Base-by-base conservation (phyloP, 441 rosid genomes). In the Biscutella laevigata region DNA sequence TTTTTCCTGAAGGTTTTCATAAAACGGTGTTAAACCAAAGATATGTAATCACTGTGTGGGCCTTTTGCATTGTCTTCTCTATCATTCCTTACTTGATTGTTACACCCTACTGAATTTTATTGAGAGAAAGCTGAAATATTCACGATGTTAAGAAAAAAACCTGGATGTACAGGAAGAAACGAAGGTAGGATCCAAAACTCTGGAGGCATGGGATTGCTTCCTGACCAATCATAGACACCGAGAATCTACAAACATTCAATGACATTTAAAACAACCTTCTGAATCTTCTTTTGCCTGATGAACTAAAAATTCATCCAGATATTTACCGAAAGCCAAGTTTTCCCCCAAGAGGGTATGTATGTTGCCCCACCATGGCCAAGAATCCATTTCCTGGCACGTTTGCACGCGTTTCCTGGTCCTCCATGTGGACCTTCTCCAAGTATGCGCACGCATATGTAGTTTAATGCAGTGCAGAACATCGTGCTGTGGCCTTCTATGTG, bases 151-250 rank as follows among this genome's bases (percentile, higher is more conserved):
- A 2, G 21, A 32, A 41, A 45, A 4, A 30, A 30, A 74, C 79
- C 79, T 67, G 79, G 82, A 62, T 77, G 77, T 60, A 74, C 50
- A 34, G 77, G 77, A 59, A 77, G 68, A 55, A 53, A 73, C 1
- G 83, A 71, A 45, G 88, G 88, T 58, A 79, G 67, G 28, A 76
- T 59, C 84, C 82, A 82, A 56, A 82, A 77, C 61, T 77, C 82
- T 3, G 82, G 79, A 37, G 82, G 82, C 77, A 77, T 74, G 17
- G 82, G 81, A 54, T 77, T 79, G 61, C 62, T 24, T 53, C 83
- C 84, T 14, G 72, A 61, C 85, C 84, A 82, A 12, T 82, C 85
- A 63, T 50, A 77, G 5, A 71, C 62, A 21, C 88, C 88, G 6
- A 71, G 74, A 17, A 82, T 73, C 75, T 74, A 43, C 64, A 63